Conservation (phyloP, 192 early-diverging fungal genomes). For the Podila horticola region DNA sequence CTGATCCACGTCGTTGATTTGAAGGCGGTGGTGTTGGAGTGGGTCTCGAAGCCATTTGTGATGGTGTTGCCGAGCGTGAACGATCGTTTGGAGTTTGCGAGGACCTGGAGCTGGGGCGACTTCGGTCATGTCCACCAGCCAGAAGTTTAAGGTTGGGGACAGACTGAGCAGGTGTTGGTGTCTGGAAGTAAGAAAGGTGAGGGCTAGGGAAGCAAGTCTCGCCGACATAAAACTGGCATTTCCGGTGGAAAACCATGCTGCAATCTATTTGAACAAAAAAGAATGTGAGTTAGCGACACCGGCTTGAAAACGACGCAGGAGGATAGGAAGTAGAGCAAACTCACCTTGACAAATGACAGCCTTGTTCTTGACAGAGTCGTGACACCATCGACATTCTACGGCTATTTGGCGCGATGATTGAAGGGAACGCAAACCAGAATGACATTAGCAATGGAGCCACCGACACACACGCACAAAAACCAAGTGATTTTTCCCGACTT, state of each 20-base stretch:
- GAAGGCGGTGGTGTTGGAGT: slow-evolving; percentile 29
- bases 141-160: slow-evolving; percentile 34
- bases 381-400: slow-evolving; percentile 63
- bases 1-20: slow-evolving; percentile 9
- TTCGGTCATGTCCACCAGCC: slow-evolving; percentile 18
- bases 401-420: slow-evolving; percentile 26
- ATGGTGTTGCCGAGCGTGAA: slow-evolving; percentile 39
- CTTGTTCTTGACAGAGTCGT: slow-evolving; percentile 54
- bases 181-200: slow-evolving; percentile 34
- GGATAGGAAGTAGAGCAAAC: not conserved
- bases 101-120: slow-evolving; percentile 34
- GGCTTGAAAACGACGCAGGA: too few species aligned
- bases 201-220: slow-evolving; percentile 49
- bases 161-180: slow-evolving; percentile 26
- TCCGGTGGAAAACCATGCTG: slow-evolving; percentile 44
- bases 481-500: slow-evolving; percentile 13
- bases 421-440: not conserved
- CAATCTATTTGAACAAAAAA: slow-evolving; percentile 20
- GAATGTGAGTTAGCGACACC: not conserved
- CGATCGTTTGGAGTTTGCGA: slow-evolving; percentile 30
- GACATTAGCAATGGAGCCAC: not conserved
- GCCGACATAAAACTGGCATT: slow-evolving; percentile 39
- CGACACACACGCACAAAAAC: slow-evolving; percentile 1
- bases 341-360: slow-evolving; percentile 68
- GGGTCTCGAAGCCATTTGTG: slow-evolving; percentile 13